Evolutionary conservation across 345 rosid species (phyloP).

Genomic region (Camelina laxa): DNA sequence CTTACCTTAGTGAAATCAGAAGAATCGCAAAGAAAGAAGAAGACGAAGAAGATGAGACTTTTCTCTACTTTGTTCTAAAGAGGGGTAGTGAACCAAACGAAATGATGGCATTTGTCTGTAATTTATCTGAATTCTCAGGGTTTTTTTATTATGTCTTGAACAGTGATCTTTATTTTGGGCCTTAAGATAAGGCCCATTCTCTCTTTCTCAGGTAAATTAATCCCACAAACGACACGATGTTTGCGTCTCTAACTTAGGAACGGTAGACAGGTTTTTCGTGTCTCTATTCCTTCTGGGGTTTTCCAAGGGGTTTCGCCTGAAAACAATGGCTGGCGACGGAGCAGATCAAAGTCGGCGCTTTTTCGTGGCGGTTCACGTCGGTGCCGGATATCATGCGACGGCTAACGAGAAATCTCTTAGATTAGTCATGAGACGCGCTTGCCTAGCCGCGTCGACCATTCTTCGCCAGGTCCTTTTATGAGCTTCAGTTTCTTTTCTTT

Average conservation of each 20-base stretch:
- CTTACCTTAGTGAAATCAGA: conserved; percentile 31
- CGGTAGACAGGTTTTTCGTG: not conserved
- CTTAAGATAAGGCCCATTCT: conserved; percentile 25
- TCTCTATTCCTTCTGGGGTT: too few relatives aligned
- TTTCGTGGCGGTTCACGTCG: conserved; percentile 95
- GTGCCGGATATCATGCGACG: conserved; percentile 85
- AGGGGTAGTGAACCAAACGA: conserved; percentile 18
- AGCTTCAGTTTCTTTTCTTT: not conserved
- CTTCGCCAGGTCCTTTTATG: conserved; percentile 65
- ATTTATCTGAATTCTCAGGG: conserved; percentile 24
- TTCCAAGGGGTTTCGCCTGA: not conserved
- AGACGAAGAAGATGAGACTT: conserved; percentile 34
- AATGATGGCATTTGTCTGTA: conserved; percentile 18
- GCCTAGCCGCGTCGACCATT: conserved; percentile 77
- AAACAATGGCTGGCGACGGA: conserved; percentile 39
- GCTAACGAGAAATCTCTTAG: conserved; percentile 77
- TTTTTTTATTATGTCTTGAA: not conserved
- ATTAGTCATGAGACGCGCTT: conserved; percentile 91
- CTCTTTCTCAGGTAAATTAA: not conserved
- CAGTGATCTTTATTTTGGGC: not conserved
- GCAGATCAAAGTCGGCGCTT: conserved; percentile 59
- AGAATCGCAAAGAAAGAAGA: conserved; percentile 32
- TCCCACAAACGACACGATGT: conserved; percentile 23
- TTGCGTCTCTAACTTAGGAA: not conserved
- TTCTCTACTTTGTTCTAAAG: not conserved